Evolutionary conservation across 2,329 filamentous ascomycete genomes (phyloP).

Genomic region (Neonectria ditissima): DNA sequence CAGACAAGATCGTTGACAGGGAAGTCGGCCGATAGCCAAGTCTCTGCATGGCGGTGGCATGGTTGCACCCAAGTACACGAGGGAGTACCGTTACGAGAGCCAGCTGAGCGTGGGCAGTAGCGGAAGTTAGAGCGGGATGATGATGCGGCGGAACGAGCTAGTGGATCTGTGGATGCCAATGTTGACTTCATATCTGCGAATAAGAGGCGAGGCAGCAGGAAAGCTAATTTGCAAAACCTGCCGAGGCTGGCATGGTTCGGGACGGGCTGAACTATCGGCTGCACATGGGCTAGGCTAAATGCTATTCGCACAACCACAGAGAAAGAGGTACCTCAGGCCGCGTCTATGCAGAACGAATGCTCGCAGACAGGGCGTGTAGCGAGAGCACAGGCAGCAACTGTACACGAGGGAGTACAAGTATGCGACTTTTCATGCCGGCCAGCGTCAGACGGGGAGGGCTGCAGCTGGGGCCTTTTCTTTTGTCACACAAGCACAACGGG

Average conservation of each 20-base stretch:
- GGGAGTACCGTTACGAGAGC: not conserved
- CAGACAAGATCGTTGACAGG: not conserved
- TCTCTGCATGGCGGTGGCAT: not conserved
- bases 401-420: not conserved
- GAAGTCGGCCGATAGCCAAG: not conserved
- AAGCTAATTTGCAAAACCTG: not conserved
- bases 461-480: not conserved
- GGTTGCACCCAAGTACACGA: not conserved
- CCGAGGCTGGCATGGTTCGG: not conserved
- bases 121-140: not conserved
- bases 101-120: not conserved
- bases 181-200: not conserved
- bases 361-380: not conserved
- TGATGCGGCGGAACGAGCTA: not conserved
- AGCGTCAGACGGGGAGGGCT: not conserved
- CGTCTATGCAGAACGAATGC: not conserved
- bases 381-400: not conserved
- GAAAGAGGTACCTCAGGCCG: not conserved
- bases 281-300: not conserved
- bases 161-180: not conserved
- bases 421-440: not conserved
- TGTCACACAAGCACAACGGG: slow-evolving; percentile 5
- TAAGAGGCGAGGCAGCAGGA: not conserved
- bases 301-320: not conserved
- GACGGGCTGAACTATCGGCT: not conserved